phyloP scores from a whole-genome alignment of 768 basidiomycete genomes.

The Suillus luteus region DNA sequence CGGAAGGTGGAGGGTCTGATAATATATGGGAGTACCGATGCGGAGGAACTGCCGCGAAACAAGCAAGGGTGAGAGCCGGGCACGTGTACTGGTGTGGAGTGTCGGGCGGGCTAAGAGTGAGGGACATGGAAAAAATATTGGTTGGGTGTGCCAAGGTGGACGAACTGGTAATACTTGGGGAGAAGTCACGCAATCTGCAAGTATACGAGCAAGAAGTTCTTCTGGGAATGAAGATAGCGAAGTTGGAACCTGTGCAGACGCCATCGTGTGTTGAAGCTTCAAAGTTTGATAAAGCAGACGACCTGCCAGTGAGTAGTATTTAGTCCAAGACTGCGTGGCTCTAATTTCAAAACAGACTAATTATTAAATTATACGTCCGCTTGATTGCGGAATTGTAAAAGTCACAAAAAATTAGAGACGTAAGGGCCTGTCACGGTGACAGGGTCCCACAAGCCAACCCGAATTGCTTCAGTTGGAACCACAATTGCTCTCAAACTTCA shows the following conservation, averaged over 20 bases:
- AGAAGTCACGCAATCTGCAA: slow-evolving; percentile 33
- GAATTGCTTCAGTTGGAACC: too few relatives aligned
- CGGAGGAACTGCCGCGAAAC: slow-evolving; percentile 54
- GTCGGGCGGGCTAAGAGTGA: slow-evolving; percentile 11
- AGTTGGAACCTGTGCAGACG: background rate
- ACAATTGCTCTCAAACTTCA: too few relatives aligned
- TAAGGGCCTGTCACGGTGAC: too few relatives aligned
- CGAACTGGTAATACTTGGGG: slow-evolving; percentile 22
- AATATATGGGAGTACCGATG: slow-evolving; percentile 59
- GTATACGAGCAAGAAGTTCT: slow-evolving; percentile 50
- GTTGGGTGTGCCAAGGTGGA: slow-evolving; percentile 27
- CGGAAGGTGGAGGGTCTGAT: slow-evolving; percentile 50
- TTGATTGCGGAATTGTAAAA: background rate
- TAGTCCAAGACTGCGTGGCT: background rate
- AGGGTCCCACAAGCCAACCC: too few relatives aligned
- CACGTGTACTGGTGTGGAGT: slow-evolving; percentile 15
- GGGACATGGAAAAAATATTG: slow-evolving; percentile 13
- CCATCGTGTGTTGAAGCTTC: background rate
- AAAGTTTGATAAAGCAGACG: background rate
- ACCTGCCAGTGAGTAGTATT: background rate
- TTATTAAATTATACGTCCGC: background rate
- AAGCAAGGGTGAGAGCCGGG: slow-evolving; percentile 46
- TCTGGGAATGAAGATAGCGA: slow-evolving; percentile 39
- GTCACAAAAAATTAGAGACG: too few relatives aligned
- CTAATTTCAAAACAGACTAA: background rate